These are phyloP conservation scores for Beauveria sp. DNA, from an alignment of 2,329 filamentous ascomycete genomes.

Conservation along the genomic window DNA sequence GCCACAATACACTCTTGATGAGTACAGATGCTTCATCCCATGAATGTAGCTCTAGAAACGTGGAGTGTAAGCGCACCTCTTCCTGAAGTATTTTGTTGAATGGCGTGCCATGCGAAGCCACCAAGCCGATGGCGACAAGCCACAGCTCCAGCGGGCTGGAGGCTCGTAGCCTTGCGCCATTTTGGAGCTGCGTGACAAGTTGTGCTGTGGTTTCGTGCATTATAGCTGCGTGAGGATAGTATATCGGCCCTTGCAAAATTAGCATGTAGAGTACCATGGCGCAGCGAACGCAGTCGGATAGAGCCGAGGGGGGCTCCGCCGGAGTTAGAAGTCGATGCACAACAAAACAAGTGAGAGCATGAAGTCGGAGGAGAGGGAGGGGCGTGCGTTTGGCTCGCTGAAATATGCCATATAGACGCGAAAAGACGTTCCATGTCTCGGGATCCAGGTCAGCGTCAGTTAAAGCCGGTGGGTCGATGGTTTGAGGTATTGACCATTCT, in stretches of 20 bases:
- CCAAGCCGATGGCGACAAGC: slow-evolving; percentile 3
- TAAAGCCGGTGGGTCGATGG: slow-evolving; percentile 13
- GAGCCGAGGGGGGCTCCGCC: not conserved
- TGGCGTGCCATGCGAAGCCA: slow-evolving; percentile 2
- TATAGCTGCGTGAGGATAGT: slow-evolving; percentile 1
- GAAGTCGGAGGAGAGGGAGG: slow-evolving; percentile 36
- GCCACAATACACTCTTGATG: slow-evolving; percentile 1
- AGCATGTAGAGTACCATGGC: slow-evolving; percentile 4
- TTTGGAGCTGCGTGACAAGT: not conserved
- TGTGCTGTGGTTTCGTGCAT: not conserved
- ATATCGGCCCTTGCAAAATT: slow-evolving; percentile 4
- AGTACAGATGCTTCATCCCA: not conserved
- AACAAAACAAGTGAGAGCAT: slow-evolving; percentile 48
- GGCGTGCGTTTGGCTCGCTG: slow-evolving; percentile 21
- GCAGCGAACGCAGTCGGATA: slow-evolving; percentile 3
- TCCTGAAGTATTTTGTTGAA: not conserved
- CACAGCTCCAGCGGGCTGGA: not conserved
- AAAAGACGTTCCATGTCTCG: slow-evolving; percentile 29
- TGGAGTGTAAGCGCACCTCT: not conserved
- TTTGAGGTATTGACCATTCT: slow-evolving; percentile 34
- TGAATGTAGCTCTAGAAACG: not conserved
- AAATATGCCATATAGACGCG: slow-evolving; percentile 37
- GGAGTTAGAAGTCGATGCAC: slow-evolving; percentile 38
- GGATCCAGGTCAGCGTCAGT: slow-evolving; percentile 24
- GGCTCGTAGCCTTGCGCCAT: not conserved